Conservation (phyloP, 306 rosid genomes). For the Pachyrhizus erosus region DNA sequence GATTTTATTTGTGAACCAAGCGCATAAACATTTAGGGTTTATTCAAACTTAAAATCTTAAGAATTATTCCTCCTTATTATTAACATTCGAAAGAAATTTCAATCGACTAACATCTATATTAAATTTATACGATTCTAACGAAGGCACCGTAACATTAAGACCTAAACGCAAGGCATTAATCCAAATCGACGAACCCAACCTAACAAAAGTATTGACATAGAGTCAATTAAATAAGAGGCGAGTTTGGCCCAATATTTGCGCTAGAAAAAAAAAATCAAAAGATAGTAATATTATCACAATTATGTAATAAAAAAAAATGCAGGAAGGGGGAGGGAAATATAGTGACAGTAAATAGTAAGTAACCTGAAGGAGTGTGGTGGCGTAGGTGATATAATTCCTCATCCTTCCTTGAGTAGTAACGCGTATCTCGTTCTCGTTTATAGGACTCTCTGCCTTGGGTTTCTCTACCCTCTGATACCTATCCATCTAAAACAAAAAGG, state of each 20-base stretch:
- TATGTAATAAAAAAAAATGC: not conserved
- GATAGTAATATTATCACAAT: no score
- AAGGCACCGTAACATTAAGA: not conserved
- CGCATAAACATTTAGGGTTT: not conserved
- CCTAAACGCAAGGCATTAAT: not conserved
- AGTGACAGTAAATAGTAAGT: not conserved
- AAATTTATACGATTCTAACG: no score
- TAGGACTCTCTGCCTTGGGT: slow-evolving; percentile 68
- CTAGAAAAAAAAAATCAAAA: not conserved
- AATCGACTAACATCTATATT: not conserved
- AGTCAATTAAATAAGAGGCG: not conserved
- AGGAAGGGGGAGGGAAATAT: not conserved
- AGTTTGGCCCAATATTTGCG: not conserved
- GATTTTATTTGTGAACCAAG: slow-evolving; percentile 3
- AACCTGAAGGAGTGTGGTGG: slow-evolving; percentile 89
- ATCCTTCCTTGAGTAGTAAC: slow-evolving; percentile 89
- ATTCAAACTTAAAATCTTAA: not conserved
- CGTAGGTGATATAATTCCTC: slow-evolving; percentile 87
- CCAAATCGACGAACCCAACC: not conserved
- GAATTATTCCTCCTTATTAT: not conserved
- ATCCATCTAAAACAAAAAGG: slow-evolving; percentile 57
- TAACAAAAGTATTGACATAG: not conserved
- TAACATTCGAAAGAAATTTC: not conserved
- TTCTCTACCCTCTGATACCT: slow-evolving; percentile 94
- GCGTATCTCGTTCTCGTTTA: slow-evolving; percentile 90